Percentiles rank a stretch among this genome's conserved stretches.
These are phyloP conservation scores for Cajanus cajan DNA, from an alignment of 306 rosid genomes.

Conservation along the genomic window DNA sequence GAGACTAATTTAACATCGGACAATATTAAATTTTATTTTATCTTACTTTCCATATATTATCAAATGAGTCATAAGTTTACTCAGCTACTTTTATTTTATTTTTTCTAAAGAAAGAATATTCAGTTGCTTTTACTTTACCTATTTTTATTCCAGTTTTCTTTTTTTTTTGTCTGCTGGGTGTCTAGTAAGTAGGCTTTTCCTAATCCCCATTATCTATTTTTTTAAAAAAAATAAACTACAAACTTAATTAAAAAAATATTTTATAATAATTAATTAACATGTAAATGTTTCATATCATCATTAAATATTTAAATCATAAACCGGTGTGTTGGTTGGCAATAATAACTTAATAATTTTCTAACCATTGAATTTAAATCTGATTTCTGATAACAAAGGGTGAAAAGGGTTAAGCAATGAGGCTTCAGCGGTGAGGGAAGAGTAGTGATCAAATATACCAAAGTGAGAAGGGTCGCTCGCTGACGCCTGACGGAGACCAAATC, in stretches of 20 bases:
- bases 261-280: too few relatives aligned
- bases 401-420: background rate
- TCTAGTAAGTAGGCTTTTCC: background rate
- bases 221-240: background rate
- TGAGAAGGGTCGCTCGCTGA: constrained; percentile 11
- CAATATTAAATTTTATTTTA: too few relatives aligned
- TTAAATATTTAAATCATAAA: background rate
- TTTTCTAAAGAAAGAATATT: background rate
- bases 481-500: background rate
- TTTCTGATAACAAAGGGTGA: background rate
- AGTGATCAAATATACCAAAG: too few relatives aligned
- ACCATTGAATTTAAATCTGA: too few relatives aligned
- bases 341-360: too few relatives aligned
- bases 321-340: too few relatives aligned
- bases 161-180: background rate
- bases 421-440: background rate
- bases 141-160: background rate
- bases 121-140: background rate
- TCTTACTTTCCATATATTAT: too few relatives aligned
- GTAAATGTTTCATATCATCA: background rate
- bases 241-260: background rate
- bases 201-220: background rate
- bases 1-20: too few relatives aligned
- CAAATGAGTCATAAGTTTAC: too few relatives aligned
- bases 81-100: background rate